phyloP scores from a whole-genome alignment of 2,329 filamentous ascomycete genomes.

The Xylaria digitata region DNA sequence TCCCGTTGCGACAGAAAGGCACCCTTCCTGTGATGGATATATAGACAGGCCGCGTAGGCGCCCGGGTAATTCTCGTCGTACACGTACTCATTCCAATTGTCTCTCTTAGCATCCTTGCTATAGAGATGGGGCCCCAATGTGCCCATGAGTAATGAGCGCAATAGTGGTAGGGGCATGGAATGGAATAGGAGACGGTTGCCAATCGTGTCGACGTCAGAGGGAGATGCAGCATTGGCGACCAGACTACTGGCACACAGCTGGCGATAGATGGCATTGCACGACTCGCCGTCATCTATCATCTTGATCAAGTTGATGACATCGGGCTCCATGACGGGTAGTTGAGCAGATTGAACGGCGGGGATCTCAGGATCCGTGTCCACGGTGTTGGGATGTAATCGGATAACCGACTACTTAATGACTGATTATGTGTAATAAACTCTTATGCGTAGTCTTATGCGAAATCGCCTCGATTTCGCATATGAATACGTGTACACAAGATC shows the following conservation, averaged over 20 bases:
- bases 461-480: too few relatives aligned
- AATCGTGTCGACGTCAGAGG: neutral
- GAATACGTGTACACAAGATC: too few relatives aligned
- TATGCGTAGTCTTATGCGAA: too few relatives aligned
- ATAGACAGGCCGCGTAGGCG: neutral
- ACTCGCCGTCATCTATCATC: neutral
- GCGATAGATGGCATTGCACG: neutral
- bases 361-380: neutral
- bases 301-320: neutral
- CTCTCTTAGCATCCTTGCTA: neutral
- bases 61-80: neutral
- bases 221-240: neutral
- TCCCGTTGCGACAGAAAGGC: constrained; percentile 3
- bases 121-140: constrained; percentile 6
- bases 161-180: neutral
- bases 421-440: too few relatives aligned
- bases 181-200: neutral
- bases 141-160: constrained; percentile 10
- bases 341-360: neutral
- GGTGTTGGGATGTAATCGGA: too few relatives aligned
- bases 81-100: neutral
- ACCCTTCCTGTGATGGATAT: neutral
- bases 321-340: neutral
- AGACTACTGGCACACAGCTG: neutral
- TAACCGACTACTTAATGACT: too few relatives aligned